Evolutionary conservation across 2,329 filamentous ascomycete species (phyloP).

Genomic region (Rosellinia necatrix): DNA sequence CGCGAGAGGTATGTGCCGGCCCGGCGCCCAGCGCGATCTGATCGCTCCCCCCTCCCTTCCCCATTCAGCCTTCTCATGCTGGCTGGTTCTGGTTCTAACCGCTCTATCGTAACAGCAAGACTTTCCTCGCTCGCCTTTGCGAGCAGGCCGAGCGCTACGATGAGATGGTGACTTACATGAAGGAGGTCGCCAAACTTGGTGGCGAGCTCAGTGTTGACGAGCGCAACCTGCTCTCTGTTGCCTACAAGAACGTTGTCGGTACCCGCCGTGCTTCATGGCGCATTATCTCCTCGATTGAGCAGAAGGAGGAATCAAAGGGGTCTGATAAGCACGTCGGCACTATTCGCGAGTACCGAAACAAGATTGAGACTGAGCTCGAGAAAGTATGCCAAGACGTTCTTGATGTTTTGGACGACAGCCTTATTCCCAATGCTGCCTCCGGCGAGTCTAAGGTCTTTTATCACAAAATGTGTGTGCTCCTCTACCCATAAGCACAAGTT

Average conservation of each 20-base stretch:
- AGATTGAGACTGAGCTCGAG: conserved; percentile 97
- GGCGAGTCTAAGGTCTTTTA: conserved; percentile 99
- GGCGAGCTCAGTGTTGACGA: conserved; percentile 90
- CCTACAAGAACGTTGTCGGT: conserved; percentile 99
- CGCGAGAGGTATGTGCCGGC: conserved; percentile 68
- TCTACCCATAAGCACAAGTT: background rate
- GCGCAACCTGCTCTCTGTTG: conserved; percentile 97
- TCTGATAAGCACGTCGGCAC: conserved; percentile 90
- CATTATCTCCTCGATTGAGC: conserved; percentile 99
- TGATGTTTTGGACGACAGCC: conserved; percentile 86
- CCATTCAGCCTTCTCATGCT: conserved; percentile 22
- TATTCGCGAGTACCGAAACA: conserved; percentile 96
- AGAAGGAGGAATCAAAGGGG: conserved; percentile 99
- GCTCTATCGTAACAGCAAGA: conserved; percentile 72
- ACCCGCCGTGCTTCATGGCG: conserved; percentile 98
- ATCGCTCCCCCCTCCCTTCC: conserved; percentile 14
- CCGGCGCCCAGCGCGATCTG: conserved; percentile 16
- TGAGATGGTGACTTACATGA: conserved; percentile 99
- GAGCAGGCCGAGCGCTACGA: conserved; percentile 99
- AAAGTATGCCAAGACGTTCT: conserved; percentile 98
- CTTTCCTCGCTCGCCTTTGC: conserved; percentile 98
- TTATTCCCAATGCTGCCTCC: conserved; percentile 94
- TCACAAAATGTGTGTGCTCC: conserved; percentile 90
- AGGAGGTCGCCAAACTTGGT: conserved; percentile 93
- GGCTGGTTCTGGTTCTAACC: conserved; percentile 26